phyloP scores from a whole-genome alignment of 148 eudicot species.

The Rhododendron henanense region DNA sequence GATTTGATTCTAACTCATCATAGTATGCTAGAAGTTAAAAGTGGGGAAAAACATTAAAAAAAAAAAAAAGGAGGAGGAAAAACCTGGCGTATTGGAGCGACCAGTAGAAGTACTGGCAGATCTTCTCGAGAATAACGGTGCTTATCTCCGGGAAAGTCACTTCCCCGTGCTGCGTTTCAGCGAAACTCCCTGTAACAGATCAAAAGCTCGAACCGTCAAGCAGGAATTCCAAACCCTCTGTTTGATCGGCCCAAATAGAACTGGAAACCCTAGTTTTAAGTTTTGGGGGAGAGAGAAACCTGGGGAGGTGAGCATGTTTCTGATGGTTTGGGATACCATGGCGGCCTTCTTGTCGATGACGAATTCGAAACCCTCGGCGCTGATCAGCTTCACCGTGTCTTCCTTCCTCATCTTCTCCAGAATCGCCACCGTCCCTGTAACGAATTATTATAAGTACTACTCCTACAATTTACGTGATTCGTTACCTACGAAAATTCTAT shows the following conservation, averaged over 20 bases:
- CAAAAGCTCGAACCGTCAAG: background rate
- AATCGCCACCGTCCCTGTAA: background rate
- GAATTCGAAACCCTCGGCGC: slow-evolving; percentile 97
- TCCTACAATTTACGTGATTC: background rate
- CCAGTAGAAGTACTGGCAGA: slow-evolving; percentile 98
- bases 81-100: slow-evolving; percentile 95
- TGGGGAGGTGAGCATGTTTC: slow-evolving; percentile 97
- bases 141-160: slow-evolving; percentile 94
- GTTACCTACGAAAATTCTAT: background rate
- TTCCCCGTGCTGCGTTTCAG: slow-evolving; percentile 69
- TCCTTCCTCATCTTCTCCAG: slow-evolving; percentile 56
- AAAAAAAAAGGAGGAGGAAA: background rate
- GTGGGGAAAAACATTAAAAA: background rate
- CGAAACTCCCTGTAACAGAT: slow-evolving; percentile 55
- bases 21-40: background rate
- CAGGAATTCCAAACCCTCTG: background rate
- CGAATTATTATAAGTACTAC: background rate
- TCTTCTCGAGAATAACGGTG: slow-evolving; percentile 85
- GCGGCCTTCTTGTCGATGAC: slow-evolving; percentile 87
- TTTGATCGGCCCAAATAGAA: background rate
- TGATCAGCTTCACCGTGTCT: slow-evolving; percentile 79
- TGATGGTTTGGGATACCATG: slow-evolving; percentile 93
- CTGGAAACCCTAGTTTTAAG: slow-evolving; percentile 26
- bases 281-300: slow-evolving; percentile 29
- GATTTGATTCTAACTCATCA: background rate